Evolutionary conservation across 768 basidiomycete genomes (phyloP).

Genomic region (Arthromyces matolae): DNA sequence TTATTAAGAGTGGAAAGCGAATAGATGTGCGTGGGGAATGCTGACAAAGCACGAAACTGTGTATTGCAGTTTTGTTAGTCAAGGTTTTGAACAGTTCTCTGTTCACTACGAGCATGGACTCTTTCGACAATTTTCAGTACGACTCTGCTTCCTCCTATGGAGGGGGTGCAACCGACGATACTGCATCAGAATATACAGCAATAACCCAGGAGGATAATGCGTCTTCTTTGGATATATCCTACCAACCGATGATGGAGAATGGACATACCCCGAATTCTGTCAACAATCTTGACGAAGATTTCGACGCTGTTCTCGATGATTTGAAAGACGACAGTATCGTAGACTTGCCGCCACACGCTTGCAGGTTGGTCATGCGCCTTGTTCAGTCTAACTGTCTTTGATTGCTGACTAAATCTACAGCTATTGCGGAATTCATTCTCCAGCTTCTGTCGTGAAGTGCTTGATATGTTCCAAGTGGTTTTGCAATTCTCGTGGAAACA

Average conservation of each 20-base stretch:
- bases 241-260: constrained; percentile 52
- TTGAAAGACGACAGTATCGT: constrained; percentile 76
- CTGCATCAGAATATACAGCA: constrained; percentile 74
- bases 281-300: constrained; percentile 68
- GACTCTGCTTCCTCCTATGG: constrained; percentile 82
- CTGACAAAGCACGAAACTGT: constrained; percentile 1
- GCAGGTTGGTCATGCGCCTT: constrained; percentile 63
- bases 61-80: constrained; percentile 10
- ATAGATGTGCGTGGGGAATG: too few relatives aligned
- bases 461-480: constrained; percentile 94
- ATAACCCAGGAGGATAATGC: constrained; percentile 53
- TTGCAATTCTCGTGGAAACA: constrained; percentile 97
- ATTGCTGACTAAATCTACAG: constrained; percentile 37
- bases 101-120: constrained; percentile 52
- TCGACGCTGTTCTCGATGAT: constrained; percentile 87
- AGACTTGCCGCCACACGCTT: constrained; percentile 89
- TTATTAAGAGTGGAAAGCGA: too few relatives aligned
- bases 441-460: constrained; percentile 95
- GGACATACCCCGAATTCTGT: constrained; percentile 35
- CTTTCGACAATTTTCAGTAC: constrained; percentile 83
- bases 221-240: constrained; percentile 62
- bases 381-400: constrained; percentile 7
- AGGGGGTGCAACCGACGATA: constrained; percentile 73
- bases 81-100: constrained; percentile 2
- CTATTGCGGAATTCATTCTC: constrained; percentile 98